Evolutionary conservation across 1,284 basidiomycete genomes (phyloP).

Genomic region (Cryptococcus depauperatus): DNA sequence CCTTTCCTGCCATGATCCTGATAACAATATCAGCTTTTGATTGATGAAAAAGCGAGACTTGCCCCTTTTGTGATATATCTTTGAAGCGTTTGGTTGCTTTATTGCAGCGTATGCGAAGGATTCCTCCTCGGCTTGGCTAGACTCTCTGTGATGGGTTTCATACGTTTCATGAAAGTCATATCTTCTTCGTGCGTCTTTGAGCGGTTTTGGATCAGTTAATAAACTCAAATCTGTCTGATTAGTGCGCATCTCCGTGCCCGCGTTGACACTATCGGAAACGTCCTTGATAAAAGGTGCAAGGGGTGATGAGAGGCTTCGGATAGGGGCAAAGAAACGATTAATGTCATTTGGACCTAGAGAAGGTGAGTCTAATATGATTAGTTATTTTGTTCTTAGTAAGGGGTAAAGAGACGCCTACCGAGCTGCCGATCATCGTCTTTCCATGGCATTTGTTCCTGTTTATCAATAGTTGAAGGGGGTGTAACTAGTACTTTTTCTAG

Average conservation of each 20-base stretch:
- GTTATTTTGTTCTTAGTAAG: no score
- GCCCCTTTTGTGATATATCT: background rate
- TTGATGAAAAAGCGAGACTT: slow-evolving; percentile 1
- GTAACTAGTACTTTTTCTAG: background rate
- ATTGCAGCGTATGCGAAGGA: background rate
- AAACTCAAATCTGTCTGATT: no score
- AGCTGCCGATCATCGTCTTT: background rate
- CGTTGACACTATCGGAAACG: no score
- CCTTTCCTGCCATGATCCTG: background rate
- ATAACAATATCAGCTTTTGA: background rate
- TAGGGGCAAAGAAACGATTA: background rate
- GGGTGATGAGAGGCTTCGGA: background rate
- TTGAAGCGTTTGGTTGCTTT: background rate
- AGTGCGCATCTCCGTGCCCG: no score
- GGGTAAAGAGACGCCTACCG: background rate
- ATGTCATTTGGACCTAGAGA: background rate
- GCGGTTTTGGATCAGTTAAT: no score
- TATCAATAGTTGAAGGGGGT: background rate
- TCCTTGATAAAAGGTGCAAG: background rate
- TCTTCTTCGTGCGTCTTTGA: no score
- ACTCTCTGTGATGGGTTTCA: no score
- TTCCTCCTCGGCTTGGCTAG: background rate
- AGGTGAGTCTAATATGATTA: background rate
- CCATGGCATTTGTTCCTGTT: background rate
- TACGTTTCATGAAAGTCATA: no score